Evolutionary conservation across 495 filamentous ascomycete species (phyloP).

Genomic region (Penicillium malachiteum): DNA sequence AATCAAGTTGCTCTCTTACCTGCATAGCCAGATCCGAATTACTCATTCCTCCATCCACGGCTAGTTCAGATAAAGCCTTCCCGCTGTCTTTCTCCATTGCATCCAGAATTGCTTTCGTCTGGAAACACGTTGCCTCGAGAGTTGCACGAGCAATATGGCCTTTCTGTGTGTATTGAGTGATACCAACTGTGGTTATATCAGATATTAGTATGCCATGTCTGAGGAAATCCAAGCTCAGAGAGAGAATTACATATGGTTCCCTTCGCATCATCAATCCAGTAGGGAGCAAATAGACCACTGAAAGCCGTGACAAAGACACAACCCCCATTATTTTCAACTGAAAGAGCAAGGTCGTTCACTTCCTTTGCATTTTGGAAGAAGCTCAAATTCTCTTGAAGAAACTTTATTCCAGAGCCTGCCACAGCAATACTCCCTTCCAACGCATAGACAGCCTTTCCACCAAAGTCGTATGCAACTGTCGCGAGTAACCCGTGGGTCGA

Average conservation of each 20-base stretch:
- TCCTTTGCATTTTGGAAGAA: slow-evolving; percentile 73
- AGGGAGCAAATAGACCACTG: slow-evolving; percentile 91
- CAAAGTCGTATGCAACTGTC: slow-evolving; percentile 79
- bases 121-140: slow-evolving; percentile 91
- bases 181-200: slow-evolving; percentile 57
- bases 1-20: slow-evolving; percentile 21
- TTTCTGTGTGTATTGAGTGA: slow-evolving; percentile 87
- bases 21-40: slow-evolving; percentile 95
- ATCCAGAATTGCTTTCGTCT: slow-evolving; percentile 90
- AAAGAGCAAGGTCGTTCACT: slow-evolving; percentile 76
- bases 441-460: slow-evolving; percentile 77
- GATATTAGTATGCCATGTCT: too few species aligned
- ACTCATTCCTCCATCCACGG: slow-evolving; percentile 93
- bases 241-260: slow-evolving; percentile 73
- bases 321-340: slow-evolving; percentile 83
- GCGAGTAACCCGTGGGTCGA: slow-evolving; percentile 87
- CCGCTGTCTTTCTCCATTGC: slow-evolving; percentile 93
- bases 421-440: slow-evolving; percentile 93
- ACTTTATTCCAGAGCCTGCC: slow-evolving; percentile 87
- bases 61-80: slow-evolving; percentile 73
- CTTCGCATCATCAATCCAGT: slow-evolving; percentile 96
- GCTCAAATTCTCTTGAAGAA: slow-evolving; percentile 81
- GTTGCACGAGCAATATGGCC: slow-evolving; percentile 93
- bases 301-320: slow-evolving; percentile 96
- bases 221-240: too few species aligned